phyloP scores from a whole-genome alignment of 257 asterid genomes.

The Jacaranda copaia region DNA sequence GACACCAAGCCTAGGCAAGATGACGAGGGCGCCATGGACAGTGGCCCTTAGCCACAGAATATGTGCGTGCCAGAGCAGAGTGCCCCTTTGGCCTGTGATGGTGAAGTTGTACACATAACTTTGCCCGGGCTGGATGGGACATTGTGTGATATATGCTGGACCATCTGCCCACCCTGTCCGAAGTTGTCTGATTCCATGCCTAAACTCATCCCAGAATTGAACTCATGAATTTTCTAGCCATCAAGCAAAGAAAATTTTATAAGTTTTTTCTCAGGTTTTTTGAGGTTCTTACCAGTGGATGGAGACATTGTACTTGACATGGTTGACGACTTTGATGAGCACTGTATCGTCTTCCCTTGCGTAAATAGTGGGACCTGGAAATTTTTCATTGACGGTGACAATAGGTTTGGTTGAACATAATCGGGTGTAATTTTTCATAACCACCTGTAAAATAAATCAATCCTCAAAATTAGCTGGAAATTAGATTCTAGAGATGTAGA shows the following conservation, averaged over 20 bases:
- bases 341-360: conserved; percentile 84
- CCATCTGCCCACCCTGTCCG: conserved; percentile 84
- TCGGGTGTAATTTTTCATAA: conserved; percentile 60
- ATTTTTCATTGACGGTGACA: conserved; percentile 79
- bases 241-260: background rate
- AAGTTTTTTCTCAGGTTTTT: background rate
- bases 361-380: conserved; percentile 88
- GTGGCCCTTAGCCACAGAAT: conserved; percentile 76
- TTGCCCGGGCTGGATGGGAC: conserved; percentile 76
- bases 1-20: conserved; percentile 66
- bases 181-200: conserved; percentile 80
- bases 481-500: background rate
- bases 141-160: conserved; percentile 76
- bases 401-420: conserved; percentile 74
- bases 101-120: conserved; percentile 68
- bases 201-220: conserved; percentile 20
- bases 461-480: background rate
- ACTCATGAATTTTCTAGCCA: background rate
- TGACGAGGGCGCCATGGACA: conserved; percentile 69
- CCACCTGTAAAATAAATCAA: conserved; percentile 58
- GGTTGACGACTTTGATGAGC: conserved; percentile 77
- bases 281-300: conserved; percentile 71
- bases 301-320: conserved; percentile 82
- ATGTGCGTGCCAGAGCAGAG: conserved; percentile 79
- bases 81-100: conserved; percentile 71